Evolutionary conservation across 1,139 yeast species (phyloP).

Genomic region (Pichia sp.): DNA sequence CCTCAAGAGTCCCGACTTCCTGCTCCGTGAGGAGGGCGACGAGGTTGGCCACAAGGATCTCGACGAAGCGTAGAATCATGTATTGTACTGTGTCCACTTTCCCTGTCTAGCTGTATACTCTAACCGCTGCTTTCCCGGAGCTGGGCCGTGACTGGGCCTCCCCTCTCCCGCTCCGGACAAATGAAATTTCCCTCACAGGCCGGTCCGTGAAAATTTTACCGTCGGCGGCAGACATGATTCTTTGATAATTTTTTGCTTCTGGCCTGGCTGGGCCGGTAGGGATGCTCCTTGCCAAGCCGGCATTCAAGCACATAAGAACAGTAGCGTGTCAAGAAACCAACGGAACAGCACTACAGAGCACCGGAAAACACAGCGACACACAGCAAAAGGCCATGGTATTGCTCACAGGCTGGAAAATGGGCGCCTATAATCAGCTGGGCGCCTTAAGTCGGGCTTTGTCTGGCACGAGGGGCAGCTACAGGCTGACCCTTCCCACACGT

Average conservation of each 20-base stretch:
- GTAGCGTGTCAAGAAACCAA: not conserved
- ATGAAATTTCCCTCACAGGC: too few relatives aligned
- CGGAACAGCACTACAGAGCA: not conserved
- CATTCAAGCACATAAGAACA: too few relatives aligned
- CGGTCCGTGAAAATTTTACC: too few relatives aligned
- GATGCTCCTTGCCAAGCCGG: too few relatives aligned
- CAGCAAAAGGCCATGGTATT: not conserved
- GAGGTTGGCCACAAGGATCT: slow-evolving; percentile 17
- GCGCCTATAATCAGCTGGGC: not conserved
- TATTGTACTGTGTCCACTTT: too few relatives aligned
- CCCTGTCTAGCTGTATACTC: too few relatives aligned
- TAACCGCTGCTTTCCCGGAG: too few relatives aligned
- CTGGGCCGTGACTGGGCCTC: too few relatives aligned
- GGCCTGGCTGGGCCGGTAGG: too few relatives aligned
- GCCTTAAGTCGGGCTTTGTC: not conserved
- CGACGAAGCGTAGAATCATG: slow-evolving; percentile 13
- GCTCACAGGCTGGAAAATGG: not conserved
- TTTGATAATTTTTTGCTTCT: too few relatives aligned
- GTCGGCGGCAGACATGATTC: too few relatives aligned
- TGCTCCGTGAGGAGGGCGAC: slow-evolving; percentile 6
- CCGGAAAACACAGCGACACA: not conserved
- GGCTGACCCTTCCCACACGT: not conserved
- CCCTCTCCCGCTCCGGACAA: too few relatives aligned
- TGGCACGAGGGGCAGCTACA: not conserved
- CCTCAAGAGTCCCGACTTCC: slow-evolving; percentile 16